A percentile compares a stretch with the other conserved stretches of the same genome.
phyloP scores from a whole-genome alignment of 2,329 filamentous ascomycete species.

The Colletotrichum costaricense region DNA sequence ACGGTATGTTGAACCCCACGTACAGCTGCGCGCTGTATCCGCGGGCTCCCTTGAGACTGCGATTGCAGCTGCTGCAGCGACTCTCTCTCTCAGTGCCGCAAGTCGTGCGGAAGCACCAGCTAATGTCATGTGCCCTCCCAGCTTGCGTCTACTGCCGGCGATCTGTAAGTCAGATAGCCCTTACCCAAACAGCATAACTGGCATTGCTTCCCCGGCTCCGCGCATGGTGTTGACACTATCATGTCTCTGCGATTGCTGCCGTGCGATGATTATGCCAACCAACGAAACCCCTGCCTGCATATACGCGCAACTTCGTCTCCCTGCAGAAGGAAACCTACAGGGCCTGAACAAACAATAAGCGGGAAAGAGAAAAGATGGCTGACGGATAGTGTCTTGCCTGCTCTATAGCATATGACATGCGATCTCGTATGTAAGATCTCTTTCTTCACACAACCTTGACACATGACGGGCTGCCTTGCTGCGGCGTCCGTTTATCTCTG shows the following conservation, averaged over 20 bases:
- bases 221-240: slow-evolving; percentile 21
- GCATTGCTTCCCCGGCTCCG: slow-evolving; percentile 19
- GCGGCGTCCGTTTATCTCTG: neutral
- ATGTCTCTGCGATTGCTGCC: slow-evolving; percentile 12
- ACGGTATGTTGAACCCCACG: slow-evolving; percentile 73
- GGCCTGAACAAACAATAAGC: neutral
- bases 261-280: slow-evolving; percentile 29
- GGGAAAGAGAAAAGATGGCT: slow-evolving; percentile 48
- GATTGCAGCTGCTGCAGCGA: slow-evolving; percentile 30
- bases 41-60: slow-evolving; percentile 25
- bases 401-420: slow-evolving; percentile 87
- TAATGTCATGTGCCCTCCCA: slow-evolving; percentile 56
- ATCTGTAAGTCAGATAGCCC: slow-evolving; percentile 76
- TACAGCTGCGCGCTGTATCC: neutral
- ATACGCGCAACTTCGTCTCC: neutral
- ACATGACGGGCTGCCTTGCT: neutral
- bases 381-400: slow-evolving; percentile 54
- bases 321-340: slow-evolving; percentile 3
- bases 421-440: slow-evolving; percentile 77
- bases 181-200: slow-evolving; percentile 41
- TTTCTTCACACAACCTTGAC: slow-evolving; percentile 27
- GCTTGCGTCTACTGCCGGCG: slow-evolving; percentile 90
- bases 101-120: slow-evolving; percentile 41
- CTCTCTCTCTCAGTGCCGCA: slow-evolving; percentile 34
- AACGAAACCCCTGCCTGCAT: slow-evolving; percentile 21